phyloP scores from a whole-genome alignment of 2,329 filamentous ascomycete species.

The Ophiobolus disseminans region DNA sequence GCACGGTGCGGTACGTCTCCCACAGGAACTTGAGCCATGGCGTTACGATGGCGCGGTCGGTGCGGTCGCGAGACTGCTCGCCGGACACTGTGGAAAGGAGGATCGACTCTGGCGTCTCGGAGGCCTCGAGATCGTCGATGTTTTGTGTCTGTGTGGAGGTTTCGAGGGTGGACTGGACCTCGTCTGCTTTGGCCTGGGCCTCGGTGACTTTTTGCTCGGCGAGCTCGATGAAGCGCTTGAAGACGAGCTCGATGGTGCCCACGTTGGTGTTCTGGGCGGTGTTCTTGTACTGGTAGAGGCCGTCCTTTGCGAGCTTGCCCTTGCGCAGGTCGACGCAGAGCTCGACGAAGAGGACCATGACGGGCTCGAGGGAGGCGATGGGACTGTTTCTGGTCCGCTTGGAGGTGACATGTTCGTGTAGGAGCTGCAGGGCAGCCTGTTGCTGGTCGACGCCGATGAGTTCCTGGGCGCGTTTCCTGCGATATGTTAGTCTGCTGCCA shows the following conservation, averaged over 20 bases:
- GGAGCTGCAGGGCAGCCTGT: conserved; percentile 87
- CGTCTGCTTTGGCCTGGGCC: conserved; percentile 93
- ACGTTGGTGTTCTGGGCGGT: conserved; percentile 99
- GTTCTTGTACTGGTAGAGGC: conserved; percentile 99
- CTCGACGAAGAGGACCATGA: conserved; percentile 97
- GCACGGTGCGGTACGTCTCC: conserved; percentile 98
- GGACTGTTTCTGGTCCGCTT: conserved; percentile 98
- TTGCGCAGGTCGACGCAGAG: conserved; percentile 97
- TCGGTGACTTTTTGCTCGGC: conserved; percentile 95
- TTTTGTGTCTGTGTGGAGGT: conserved; percentile 74
- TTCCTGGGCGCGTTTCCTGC: conserved; percentile 81
- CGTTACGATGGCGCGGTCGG: conserved; percentile 96
- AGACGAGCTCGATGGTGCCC: conserved; percentile 92
- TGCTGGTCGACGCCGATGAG: conserved; percentile 97
- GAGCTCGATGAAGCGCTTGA: conserved; percentile 97
- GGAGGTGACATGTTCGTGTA: conserved; percentile 99
- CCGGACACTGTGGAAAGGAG: conserved; percentile 96
- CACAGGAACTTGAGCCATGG: conserved; percentile 99
- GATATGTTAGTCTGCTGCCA: conserved; percentile 10
- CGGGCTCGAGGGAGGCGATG: conserved; percentile 93
- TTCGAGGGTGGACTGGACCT: conserved; percentile 88
- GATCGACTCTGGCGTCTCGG: conserved; percentile 97
- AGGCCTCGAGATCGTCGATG: conserved; percentile 94
- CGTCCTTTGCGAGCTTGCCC: conserved; percentile 98
- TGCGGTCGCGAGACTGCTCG: conserved; percentile 96